phyloP scores from a whole-genome alignment of 305 asterid species.

The Ajuga reptans region DNA sequence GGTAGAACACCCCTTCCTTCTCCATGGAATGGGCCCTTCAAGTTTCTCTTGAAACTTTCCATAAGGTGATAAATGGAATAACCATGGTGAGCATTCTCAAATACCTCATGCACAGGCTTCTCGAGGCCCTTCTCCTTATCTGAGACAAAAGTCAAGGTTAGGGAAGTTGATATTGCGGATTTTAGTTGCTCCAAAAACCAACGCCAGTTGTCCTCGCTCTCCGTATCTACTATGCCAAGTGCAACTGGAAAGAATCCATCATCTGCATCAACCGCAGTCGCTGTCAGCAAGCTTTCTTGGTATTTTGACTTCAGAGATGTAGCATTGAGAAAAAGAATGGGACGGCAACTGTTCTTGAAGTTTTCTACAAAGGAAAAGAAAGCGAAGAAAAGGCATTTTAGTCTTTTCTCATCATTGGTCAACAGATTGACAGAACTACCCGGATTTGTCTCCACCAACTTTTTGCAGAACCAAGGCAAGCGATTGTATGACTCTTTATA shows the following conservation, averaged over 20 bases:
- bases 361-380: slow-evolving; percentile 52
- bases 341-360: slow-evolving; percentile 65
- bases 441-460: slow-evolving; percentile 60
- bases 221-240: slow-evolving; percentile 63
- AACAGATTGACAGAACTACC: slow-evolving; percentile 57
- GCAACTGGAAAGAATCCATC: slow-evolving; percentile 83
- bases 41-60: slow-evolving; percentile 69
- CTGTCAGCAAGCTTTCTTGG: slow-evolving; percentile 64
- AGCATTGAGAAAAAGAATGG: slow-evolving; percentile 76
- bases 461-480: slow-evolving; percentile 64
- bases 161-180: slow-evolving; percentile 45
- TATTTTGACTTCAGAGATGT: slow-evolving; percentile 60
- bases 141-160: slow-evolving; percentile 61
- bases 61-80: slow-evolving; percentile 68
- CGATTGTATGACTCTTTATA: slow-evolving; percentile 68
- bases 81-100: slow-evolving; percentile 60
- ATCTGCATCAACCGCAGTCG: slow-evolving; percentile 78
- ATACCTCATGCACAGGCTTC: slow-evolving; percentile 45
- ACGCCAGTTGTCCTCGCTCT: slow-evolving; percentile 59
- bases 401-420: slow-evolving; percentile 51
- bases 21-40: slow-evolving; percentile 72
- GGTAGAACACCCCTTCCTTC: slow-evolving; percentile 78
- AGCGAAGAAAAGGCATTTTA: slow-evolving; percentile 53
- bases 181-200: slow-evolving; percentile 81
- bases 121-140: slow-evolving; percentile 66